Conservation (phyloP, 2,329 filamentous ascomycete species). For the Diaporthe australafricana region DNA sequence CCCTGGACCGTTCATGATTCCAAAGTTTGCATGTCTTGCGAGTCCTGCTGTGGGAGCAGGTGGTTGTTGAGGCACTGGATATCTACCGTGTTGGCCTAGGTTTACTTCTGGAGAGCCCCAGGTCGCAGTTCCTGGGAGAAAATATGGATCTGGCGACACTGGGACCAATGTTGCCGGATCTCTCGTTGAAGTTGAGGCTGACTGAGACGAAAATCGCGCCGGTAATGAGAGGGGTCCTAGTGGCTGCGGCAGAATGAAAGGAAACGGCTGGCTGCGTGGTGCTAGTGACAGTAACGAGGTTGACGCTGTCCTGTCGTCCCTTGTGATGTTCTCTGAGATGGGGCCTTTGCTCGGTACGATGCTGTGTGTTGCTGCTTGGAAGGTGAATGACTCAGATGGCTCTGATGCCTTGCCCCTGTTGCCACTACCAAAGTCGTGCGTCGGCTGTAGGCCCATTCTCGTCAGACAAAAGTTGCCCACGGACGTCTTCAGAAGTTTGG, state of each 20-base stretch:
- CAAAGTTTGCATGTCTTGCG: neutral
- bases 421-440: neutral
- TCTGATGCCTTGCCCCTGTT: neutral
- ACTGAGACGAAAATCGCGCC: neutral
- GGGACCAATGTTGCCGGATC: neutral
- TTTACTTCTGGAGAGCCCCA: neutral
- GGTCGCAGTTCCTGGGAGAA: too few relatives aligned
- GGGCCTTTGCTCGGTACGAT: neutral
- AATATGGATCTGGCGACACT: neutral
- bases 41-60: too few relatives aligned
- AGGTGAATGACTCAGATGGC: too few relatives aligned
- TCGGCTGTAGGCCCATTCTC: neutral
- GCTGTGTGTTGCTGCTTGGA: neutral
- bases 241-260: slow-evolving; percentile 23
- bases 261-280: slow-evolving; percentile 1
- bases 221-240: slow-evolving; percentile 13
- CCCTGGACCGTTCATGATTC: too few relatives aligned
- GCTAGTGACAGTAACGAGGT: neutral
- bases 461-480: neutral
- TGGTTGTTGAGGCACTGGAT: neutral
- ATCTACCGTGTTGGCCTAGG: too few relatives aligned
- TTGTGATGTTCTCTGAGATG: too few relatives aligned
- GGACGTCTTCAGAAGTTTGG: neutral
- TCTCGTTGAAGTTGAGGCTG: neutral
- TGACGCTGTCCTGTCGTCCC: neutral